Evolutionary conservation across 805 yeast genomes (phyloP).

Genomic region (Candida multigemmis): DNA sequence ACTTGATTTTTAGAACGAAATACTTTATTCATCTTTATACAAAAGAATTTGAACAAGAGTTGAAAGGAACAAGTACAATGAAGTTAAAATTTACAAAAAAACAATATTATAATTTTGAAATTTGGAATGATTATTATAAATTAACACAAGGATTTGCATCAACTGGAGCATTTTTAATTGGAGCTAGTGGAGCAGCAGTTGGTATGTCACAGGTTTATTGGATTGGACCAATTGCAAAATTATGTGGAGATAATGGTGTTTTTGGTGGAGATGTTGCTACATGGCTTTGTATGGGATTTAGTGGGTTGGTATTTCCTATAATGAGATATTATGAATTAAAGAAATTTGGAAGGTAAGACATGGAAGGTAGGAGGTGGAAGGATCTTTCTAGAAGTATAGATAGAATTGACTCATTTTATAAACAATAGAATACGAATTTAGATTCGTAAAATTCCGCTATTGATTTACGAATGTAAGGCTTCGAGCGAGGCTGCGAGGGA

Average conservation of each 20-base stretch:
- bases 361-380: background rate
- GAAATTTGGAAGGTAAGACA: conserved; percentile 12
- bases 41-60: conserved; percentile 14
- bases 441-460: too few species aligned
- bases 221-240: conserved; percentile 25
- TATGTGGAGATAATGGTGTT: conserved; percentile 18
- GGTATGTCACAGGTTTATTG: conserved; percentile 33
- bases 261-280: conserved; percentile 29
- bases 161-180: conserved; percentile 16
- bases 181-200: conserved; percentile 29
- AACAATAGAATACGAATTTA: too few species aligned
- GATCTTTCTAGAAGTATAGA: background rate
- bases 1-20: conserved; percentile 18
- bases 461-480: too few species aligned
- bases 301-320: conserved; percentile 20
- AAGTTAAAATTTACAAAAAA: conserved; percentile 1
- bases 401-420: too few species aligned
- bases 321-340: conserved; percentile 23
- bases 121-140: conserved; percentile 17
- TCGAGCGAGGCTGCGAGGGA: too few species aligned
- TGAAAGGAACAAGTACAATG: conserved; percentile 1
- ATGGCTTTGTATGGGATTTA: conserved; percentile 27
- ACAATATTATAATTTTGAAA: conserved; percentile 17
- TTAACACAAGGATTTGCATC: conserved; percentile 28
- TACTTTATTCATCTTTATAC: conserved; percentile 14